A percentile compares a stretch with the other conserved stretches of the same genome.
Evolutionary conservation across 352 stramenopile genomes (phyloP).

Genomic region (Phytophthora meadii): DNA sequence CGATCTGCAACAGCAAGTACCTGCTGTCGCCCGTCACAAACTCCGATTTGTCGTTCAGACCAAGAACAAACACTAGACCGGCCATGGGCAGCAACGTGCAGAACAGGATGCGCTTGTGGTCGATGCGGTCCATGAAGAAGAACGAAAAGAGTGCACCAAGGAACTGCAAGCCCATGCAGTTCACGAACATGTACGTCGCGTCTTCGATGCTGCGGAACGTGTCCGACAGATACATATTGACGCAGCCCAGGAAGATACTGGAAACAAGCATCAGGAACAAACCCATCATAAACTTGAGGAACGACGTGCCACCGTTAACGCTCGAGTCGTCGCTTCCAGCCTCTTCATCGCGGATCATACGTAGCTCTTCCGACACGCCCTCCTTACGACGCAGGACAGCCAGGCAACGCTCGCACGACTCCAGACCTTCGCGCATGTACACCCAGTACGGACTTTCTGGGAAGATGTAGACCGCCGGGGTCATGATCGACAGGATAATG

Average conservation of each 20-base stretch:
- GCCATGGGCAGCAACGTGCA: slow-evolving; percentile 71
- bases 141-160: slow-evolving; percentile 81
- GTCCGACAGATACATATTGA: slow-evolving; percentile 82
- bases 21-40: slow-evolving; percentile 61
- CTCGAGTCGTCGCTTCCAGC: slow-evolving; percentile 41
- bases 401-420: slow-evolving; percentile 77
- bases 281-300: slow-evolving; percentile 75
- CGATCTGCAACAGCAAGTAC: slow-evolving; percentile 77
- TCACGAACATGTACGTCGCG: slow-evolving; percentile 82
- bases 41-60: slow-evolving; percentile 56
- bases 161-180: slow-evolving; percentile 74
- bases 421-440: slow-evolving; percentile 76
- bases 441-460: slow-evolving; percentile 89
- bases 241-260: slow-evolving; percentile 60
- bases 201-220: slow-evolving; percentile 65
- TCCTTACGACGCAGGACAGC: slow-evolving; percentile 81
- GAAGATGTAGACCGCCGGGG: slow-evolving; percentile 85
- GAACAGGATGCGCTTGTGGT: slow-evolving; percentile 79
- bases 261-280: slow-evolving; percentile 78
- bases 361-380: slow-evolving; percentile 74
- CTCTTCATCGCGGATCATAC: slow-evolving; percentile 82
- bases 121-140: slow-evolving; percentile 86
- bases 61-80: slow-evolving; percentile 55
- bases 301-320: slow-evolving; percentile 35
- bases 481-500: slow-evolving; percentile 82